Evolutionary conservation across 2,329 filamentous ascomycete genomes (phyloP).

Genomic region (Xenoacremonium recifei): DNA sequence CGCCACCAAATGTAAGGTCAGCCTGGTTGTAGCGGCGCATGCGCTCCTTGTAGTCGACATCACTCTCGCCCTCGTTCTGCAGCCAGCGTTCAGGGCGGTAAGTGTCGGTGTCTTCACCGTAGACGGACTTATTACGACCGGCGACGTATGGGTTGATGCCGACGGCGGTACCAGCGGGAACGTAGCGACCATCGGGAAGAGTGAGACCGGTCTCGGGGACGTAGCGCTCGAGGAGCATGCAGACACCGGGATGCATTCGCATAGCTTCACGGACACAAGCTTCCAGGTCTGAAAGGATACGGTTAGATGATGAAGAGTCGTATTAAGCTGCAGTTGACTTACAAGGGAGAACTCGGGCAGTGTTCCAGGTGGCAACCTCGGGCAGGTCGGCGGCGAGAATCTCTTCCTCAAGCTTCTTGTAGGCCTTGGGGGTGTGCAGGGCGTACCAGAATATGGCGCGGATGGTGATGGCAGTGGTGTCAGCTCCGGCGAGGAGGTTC

Average conservation of each 20-base stretch:
- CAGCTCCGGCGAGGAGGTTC: slow-evolving; percentile 35
- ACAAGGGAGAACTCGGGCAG: slow-evolving; percentile 16
- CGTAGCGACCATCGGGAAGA: slow-evolving; percentile 30
- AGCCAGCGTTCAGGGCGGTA: slow-evolving; percentile 52
- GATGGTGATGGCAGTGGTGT: slow-evolving; percentile 35
- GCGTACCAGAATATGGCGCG: slow-evolving; percentile 36
- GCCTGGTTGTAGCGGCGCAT: slow-evolving; percentile 33
- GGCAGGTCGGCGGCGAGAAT: slow-evolving; percentile 10
- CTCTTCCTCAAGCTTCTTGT: slow-evolving; percentile 20
- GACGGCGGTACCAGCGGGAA: slow-evolving; percentile 37
- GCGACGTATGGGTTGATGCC: slow-evolving; percentile 42
- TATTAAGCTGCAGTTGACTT: too few relatives aligned
- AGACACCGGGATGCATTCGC: slow-evolving; percentile 45
- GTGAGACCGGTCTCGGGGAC: slow-evolving; percentile 39
- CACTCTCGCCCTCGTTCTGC: slow-evolving; percentile 9
- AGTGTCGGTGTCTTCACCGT: slow-evolving; percentile 42
- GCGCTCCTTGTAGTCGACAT: slow-evolving; percentile 30
- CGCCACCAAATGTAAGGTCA: slow-evolving; percentile 33
- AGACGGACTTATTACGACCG: slow-evolving; percentile 37
- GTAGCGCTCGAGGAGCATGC: slow-evolving; percentile 44
- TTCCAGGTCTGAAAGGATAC: slow-evolving; percentile 27
- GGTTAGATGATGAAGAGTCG: background rate
- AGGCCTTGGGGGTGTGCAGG: slow-evolving; percentile 29
- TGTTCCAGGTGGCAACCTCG: slow-evolving; percentile 12
- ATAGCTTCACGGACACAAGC: slow-evolving; percentile 49